Evolutionary conservation across 1,139 yeast species (phyloP).

Genomic region (Scheffersomyces titani): DNA sequence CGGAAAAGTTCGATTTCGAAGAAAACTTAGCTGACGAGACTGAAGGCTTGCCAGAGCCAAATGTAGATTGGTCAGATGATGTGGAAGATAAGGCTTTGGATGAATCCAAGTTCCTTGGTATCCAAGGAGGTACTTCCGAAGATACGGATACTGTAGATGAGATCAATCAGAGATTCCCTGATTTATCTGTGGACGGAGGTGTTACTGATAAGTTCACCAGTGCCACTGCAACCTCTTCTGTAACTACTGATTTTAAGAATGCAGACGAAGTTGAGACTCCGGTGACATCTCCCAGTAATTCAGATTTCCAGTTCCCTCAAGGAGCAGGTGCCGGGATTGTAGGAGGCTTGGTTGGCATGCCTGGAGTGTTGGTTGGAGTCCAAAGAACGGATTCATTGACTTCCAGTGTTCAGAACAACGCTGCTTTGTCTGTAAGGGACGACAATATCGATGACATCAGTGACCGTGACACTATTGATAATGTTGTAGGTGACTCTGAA

Average conservation of each 20-base stretch:
- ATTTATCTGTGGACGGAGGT: conserved; percentile 15
- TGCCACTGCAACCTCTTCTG: conserved; percentile 39
- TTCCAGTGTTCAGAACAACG: conserved; percentile 89
- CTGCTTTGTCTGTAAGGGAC: conserved; percentile 85
- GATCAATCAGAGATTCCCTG: conserved; percentile 18
- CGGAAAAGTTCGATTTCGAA: neutral
- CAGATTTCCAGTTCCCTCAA: conserved; percentile 58
- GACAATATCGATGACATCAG: conserved; percentile 64
- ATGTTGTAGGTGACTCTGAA: conserved; percentile 16
- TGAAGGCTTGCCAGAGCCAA: conserved; percentile 1
- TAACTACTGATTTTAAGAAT: conserved; percentile 28
- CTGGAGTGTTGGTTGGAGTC: conserved; percentile 48
- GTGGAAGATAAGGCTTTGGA: conserved; percentile 4
- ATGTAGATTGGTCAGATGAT: neutral
- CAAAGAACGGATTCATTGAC: conserved; percentile 77
- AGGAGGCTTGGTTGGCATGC: conserved; percentile 50
- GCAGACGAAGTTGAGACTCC: conserved; percentile 51
- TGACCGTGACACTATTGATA: conserved; percentile 57
- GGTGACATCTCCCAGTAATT: conserved; percentile 55
- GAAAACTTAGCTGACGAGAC: neutral
- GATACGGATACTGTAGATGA: conserved; percentile 9
- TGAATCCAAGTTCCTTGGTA: conserved; percentile 2
- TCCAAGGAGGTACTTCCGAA: conserved; percentile 4
- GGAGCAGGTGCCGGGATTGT: conserved; percentile 31
- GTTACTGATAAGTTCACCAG: conserved; percentile 22